Evolutionary conservation across 768 basidiomycete genomes (phyloP).

Genomic region (Favolaschia claudopus): DNA sequence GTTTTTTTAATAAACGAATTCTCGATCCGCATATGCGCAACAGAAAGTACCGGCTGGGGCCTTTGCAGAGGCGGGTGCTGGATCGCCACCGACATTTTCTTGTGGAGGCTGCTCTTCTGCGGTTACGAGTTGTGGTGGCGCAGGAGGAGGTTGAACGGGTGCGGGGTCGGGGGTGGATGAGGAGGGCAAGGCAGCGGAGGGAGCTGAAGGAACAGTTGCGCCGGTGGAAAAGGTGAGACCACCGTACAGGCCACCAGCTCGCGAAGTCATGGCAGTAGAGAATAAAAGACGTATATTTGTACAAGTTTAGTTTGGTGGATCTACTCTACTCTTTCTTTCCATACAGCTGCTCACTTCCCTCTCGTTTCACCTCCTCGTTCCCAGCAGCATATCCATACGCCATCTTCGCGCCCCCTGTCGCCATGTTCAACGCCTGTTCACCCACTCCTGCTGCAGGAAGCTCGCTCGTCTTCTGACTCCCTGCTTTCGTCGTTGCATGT

Average conservation of each 20-base stretch:
- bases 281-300: conserved; percentile 26
- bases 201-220: conserved; percentile 58
- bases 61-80: conserved; percentile 46
- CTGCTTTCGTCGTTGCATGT: conserved; percentile 36
- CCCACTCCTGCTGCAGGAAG: conserved; percentile 23
- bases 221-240: conserved; percentile 85
- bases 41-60: conserved; percentile 66
- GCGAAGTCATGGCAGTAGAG: conserved; percentile 61
- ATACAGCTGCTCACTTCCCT: conserved; percentile 39
- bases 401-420: conserved; percentile 43
- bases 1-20: conserved; percentile 65
- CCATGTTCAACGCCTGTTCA: conserved; percentile 36
- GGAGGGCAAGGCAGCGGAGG: conserved; percentile 38
- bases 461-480: background rate
- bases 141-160: conserved; percentile 22
- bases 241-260: conserved; percentile 86
- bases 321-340: conserved; percentile 16
- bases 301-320: conserved; percentile 5
- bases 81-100: conserved; percentile 35
- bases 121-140: conserved; percentile 33
- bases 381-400: conserved; percentile 46
- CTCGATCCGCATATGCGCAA: conserved; percentile 54
- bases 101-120: conserved; percentile 35
- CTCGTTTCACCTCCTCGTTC: conserved; percentile 42
- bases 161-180: conserved; percentile 28